Percentiles rank a stretch among this genome's conserved stretches.
Conservation (phyloP, 2,329 filamentous ascomycete genomes). For the Stagonosporopsis vannaccii region DNA sequence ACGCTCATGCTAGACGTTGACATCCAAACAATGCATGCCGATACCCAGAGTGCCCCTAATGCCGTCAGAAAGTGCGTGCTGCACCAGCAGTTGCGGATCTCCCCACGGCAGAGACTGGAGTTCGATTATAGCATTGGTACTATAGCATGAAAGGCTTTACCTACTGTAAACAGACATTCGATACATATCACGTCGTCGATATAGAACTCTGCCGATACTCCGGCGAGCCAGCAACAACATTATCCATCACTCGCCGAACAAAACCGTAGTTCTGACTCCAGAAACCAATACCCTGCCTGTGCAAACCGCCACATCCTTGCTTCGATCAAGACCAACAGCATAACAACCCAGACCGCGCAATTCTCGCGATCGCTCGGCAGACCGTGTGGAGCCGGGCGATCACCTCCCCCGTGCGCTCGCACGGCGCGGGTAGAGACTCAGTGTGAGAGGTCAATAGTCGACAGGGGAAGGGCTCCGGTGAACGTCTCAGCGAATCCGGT, state of each 20-base stretch:
- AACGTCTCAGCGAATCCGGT: background rate
- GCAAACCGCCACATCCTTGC: background rate
- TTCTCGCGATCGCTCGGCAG: conserved; percentile 1
- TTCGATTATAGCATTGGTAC: background rate
- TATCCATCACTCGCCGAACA: background rate
- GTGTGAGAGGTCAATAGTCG: background rate
- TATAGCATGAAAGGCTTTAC: background rate
- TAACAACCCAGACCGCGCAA: background rate
- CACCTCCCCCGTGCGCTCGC: background rate
- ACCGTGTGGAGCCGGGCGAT: background rate
- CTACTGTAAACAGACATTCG: background rate
- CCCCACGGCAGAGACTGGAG: background rate
- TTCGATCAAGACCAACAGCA: background rate
- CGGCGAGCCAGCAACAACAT: background rate
- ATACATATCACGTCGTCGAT: background rate
- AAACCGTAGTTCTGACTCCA: background rate
- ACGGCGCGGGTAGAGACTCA: background rate
- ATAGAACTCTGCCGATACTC: background rate
- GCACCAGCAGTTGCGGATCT: background rate
- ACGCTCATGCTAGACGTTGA: background rate
- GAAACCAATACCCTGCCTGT: background rate
- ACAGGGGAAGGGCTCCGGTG: background rate
- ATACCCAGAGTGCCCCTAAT: background rate
- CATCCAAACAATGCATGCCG: background rate
- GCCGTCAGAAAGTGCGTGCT: background rate